These are phyloP conservation scores for Starmera stellimalicola DNA, from an alignment of 1,139 yeast species.

Conservation along the genomic window DNA sequence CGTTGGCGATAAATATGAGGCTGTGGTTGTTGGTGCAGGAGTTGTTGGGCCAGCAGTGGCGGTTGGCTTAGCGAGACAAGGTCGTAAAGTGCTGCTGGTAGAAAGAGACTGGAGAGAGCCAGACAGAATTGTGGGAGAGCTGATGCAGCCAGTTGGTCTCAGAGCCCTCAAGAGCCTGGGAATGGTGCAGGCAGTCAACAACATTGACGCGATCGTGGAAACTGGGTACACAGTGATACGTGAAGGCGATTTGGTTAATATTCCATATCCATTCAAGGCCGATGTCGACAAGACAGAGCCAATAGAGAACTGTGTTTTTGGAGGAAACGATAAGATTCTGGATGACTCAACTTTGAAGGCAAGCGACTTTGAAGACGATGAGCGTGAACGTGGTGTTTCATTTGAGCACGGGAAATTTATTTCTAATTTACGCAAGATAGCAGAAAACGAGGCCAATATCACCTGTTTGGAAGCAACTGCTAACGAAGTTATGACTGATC, in stretches of 20 bases:
- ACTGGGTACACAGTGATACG: slow-evolving; percentile 76
- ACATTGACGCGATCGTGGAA: slow-evolving; percentile 71
- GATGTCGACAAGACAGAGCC: slow-evolving; percentile 36
- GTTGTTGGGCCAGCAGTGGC: slow-evolving; percentile 94
- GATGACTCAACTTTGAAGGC: slow-evolving; percentile 40
- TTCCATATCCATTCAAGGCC: slow-evolving; percentile 68
- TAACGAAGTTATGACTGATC: slow-evolving; percentile 45
- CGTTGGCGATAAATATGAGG: slow-evolving; percentile 28
- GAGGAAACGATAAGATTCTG: slow-evolving; percentile 43
- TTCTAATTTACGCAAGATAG: slow-evolving; percentile 66
- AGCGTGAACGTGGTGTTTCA: slow-evolving; percentile 65
- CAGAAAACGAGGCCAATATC: slow-evolving; percentile 57
- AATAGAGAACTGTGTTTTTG: slow-evolving; percentile 43
- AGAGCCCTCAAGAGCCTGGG: slow-evolving; percentile 76
- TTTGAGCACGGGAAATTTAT: slow-evolving; percentile 91
- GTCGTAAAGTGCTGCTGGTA: slow-evolving; percentile 55
- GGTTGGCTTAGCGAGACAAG: slow-evolving; percentile 82
- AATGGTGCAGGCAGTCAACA: slow-evolving; percentile 67
- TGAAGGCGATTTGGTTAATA: slow-evolving; percentile 41
- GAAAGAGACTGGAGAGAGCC: slow-evolving; percentile 92
- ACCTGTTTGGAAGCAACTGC: slow-evolving; percentile 80
- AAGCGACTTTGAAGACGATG: slow-evolving; percentile 50
- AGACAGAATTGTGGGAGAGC: slow-evolving; percentile 93
- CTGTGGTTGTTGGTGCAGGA: slow-evolving; percentile 74
- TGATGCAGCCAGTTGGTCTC: slow-evolving; percentile 92